Base-by-base conservation (phyloP, 108 stramenopile genomes). In the Cyclotella cryptica region DNA sequence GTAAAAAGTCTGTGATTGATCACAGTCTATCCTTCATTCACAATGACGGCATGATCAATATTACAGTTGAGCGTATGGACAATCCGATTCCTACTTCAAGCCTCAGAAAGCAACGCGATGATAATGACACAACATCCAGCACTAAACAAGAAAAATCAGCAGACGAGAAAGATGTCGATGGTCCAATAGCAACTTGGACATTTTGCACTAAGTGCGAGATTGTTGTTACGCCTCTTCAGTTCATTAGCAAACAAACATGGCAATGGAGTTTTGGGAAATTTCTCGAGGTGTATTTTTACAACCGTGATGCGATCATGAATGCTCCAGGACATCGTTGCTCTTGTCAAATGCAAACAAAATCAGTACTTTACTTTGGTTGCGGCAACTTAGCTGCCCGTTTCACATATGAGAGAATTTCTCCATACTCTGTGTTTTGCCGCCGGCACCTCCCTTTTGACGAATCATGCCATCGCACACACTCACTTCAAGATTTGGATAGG, bases 201-300 rank as follows among this genome's bases (percentile, higher is more conserved):
- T 94, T 94, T 63, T 98, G 97, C 74, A 95, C 88, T 30, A 81
- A 90, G 24, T 98, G 97, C 77, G 66, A 64, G 29, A 83, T 86
- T 63, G 91, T 97, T 57, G 97, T 97, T 18, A 96, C 97, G 6
- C 94, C 96, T 6, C 70, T 94, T 11, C 74, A 79, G 11, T 90
- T 84, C 71, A 84, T 98, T 72, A 86, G 90, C 42, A 96, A 97
- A 51, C 94, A 98, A 78, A 96, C 97, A 4, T 97, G 97, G 96
- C 96, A 97, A 78, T 94, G 92, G 79, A 90, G 88, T 10, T 98
- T 98, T 75, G 98, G 98, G 22, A 98, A 98, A 86, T 97, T 98
- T 66, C 79, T 98, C 11, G 98, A 98, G 79, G 86, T 92, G 0
- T 92, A 86, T 57, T 98, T 97, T 74, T 97, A 98, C 86, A 98